These are phyloP conservation scores for Huntiella bhutanensis DNA, from an alignment of 2,329 filamentous ascomycete genomes.

Conservation along the genomic window DNA sequence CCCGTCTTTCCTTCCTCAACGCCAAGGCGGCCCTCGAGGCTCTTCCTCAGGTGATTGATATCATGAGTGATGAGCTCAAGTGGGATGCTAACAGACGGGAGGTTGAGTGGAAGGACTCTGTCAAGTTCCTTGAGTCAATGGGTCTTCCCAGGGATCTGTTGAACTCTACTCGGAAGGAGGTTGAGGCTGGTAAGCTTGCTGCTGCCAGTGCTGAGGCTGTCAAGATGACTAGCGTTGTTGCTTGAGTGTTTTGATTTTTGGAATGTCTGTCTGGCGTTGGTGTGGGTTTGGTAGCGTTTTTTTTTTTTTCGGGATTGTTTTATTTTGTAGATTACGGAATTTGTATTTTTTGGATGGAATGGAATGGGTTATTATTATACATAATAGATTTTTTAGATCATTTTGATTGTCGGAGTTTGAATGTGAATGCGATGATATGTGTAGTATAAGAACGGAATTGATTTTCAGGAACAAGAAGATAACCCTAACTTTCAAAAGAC, in stretches of 20 bases:
- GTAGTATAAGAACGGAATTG: too few species aligned
- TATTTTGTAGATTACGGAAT: neutral
- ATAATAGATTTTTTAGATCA: too few species aligned
- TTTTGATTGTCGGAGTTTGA: too few species aligned
- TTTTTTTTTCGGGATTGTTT: neutral
- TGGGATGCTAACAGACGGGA: slow-evolving; percentile 61
- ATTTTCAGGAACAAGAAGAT: too few species aligned
- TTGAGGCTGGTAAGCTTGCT: slow-evolving; percentile 40
- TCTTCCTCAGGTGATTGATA: slow-evolving; percentile 66
- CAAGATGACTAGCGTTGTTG: neutral
- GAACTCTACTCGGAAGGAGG: slow-evolving; percentile 36
- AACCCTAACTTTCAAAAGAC: too few species aligned
- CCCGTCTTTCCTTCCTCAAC: slow-evolving; percentile 74
- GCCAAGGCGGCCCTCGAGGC: slow-evolving; percentile 79
- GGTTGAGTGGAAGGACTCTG: slow-evolving; percentile 59
- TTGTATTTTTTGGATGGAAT: neutral
- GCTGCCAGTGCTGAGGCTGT: slow-evolving; percentile 33
- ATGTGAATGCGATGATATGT: too few species aligned
- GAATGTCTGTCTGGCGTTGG: neutral
- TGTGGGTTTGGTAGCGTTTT: neutral
- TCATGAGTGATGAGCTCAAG: slow-evolving; percentile 68
- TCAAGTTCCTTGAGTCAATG: slow-evolving; percentile 44
- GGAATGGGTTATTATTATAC: too few species aligned
- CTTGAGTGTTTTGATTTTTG: neutral
- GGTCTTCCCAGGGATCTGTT: slow-evolving; percentile 43